These are phyloP conservation scores for Hordeum pubiflorum DNA, from an alignment of 202 grass and related monocot genomes.

Conservation along the genomic window DNA sequence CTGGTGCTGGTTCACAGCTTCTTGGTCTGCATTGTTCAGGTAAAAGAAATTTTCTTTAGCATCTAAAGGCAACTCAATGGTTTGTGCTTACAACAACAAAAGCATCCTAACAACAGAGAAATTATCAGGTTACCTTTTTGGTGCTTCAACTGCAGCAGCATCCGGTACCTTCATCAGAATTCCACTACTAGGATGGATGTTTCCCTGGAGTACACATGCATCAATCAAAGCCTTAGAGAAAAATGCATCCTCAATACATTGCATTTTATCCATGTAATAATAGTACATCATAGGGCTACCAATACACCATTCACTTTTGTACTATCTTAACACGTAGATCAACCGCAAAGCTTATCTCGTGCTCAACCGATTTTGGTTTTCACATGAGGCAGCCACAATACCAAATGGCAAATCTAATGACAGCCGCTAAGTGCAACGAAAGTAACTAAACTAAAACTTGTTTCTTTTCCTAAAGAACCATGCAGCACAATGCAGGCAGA, in stretches of 20 bases:
- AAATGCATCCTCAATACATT: not conserved
- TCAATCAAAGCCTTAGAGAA: constrained; percentile 22
- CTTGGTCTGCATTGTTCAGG: constrained; percentile 36
- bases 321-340: not conserved
- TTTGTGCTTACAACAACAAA: not conserved
- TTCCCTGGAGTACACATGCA: constrained; percentile 34
- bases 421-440: not conserved
- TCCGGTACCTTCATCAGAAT: constrained; percentile 19
- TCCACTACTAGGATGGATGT: constrained; percentile 21
- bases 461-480: not conserved
- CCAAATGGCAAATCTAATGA: not conserved
- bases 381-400: not conserved
- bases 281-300: not conserved
- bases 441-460: not conserved
- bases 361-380: not conserved
- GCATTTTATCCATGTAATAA: not conserved
- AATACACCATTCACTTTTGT: constrained; percentile 6
- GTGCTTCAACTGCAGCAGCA: constrained; percentile 24
- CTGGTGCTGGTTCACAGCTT: constrained; percentile 22
- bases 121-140: constrained; percentile 30
- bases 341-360: not conserved
- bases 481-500: not conserved
- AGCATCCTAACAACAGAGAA: not conserved
- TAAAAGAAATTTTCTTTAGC: constrained; percentile 3
- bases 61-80: not conserved